Evolutionary conservation across 2,329 filamentous ascomycete genomes (phyloP).

Genomic region (Chlorencoelia australis): DNA sequence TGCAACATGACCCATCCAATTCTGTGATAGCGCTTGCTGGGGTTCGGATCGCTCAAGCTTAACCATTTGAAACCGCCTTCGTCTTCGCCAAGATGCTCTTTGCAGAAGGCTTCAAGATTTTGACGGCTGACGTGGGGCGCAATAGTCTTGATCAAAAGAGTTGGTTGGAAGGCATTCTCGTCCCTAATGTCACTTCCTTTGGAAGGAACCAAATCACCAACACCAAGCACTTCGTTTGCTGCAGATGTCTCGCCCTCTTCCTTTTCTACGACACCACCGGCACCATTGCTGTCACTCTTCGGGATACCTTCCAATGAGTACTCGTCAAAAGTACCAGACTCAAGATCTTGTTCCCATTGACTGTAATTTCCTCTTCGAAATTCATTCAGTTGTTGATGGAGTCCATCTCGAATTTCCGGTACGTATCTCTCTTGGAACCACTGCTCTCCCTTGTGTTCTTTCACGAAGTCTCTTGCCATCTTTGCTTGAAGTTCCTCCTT

Average conservation of each 20-base stretch:
- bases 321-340: conserved; percentile 80
- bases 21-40: conserved; percentile 90
- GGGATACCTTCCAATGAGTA: conserved; percentile 91
- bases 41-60: conserved; percentile 92
- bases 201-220: conserved; percentile 79
- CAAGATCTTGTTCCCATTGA: conserved; percentile 84
- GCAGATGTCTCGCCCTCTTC: conserved; percentile 92
- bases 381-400: conserved; percentile 67
- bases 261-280: conserved; percentile 77
- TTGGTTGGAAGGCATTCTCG: conserved; percentile 79
- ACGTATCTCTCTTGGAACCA: conserved; percentile 98
- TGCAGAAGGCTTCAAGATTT: conserved; percentile 90
- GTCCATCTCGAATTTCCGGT: conserved; percentile 64
- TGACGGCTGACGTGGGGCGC: conserved; percentile 89
- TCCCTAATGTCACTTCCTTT: conserved; percentile 81
- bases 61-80: conserved; percentile 93
- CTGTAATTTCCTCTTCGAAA: conserved; percentile 70
- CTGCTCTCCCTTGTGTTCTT: conserved; percentile 87
- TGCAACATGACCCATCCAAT: conserved; percentile 99
- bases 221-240: conserved; percentile 83
- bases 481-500: conserved; percentile 60
- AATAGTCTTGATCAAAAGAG: conserved; percentile 94
- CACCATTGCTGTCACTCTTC: conserved; percentile 83
- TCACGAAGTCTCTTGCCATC: conserved; percentile 84
- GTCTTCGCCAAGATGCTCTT: conserved; percentile 82